Evolutionary conservation across 75 land plant species (phyloP).

Genomic region (Cunninghamia lanceolata): DNA sequence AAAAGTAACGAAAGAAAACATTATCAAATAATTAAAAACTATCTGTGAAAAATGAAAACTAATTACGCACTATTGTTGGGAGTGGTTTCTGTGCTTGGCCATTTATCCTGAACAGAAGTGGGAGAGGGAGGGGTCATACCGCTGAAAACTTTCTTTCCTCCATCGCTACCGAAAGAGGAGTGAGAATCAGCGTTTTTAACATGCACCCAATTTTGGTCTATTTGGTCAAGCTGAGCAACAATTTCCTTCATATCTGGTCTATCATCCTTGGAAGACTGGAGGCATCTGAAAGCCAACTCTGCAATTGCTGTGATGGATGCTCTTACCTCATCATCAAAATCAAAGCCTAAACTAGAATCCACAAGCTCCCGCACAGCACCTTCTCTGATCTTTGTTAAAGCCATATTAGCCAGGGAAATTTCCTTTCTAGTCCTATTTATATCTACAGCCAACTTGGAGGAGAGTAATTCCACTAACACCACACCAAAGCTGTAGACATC

Average conservation of each 20-base stretch:
- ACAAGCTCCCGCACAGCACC: constrained; percentile 25
- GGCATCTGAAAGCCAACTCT: constrained; percentile 34
- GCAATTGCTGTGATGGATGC: constrained; percentile 10
- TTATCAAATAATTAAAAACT: not conserved
- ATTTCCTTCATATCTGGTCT: constrained; percentile 26
- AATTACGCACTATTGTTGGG: constrained; percentile 16
- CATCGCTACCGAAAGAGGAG: not conserved
- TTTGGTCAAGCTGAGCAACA: constrained; percentile 21
- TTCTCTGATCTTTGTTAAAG: constrained; percentile 6
- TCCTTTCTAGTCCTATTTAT: constrained; percentile 14
- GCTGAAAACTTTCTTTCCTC: not conserved
- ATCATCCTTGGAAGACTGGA: constrained; percentile 24
- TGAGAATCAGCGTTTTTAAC: not conserved
- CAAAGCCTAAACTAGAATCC: constrained; percentile 18
- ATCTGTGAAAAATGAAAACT: not conserved
- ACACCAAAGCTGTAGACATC: constrained; percentile 45
- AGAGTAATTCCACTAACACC: constrained; percentile 33
- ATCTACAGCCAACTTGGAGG: constrained; percentile 26
- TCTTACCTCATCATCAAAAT: not conserved
- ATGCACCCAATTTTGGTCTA: not conserved
- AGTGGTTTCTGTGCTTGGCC: constrained; percentile 29
- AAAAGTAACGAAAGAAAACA: not conserved
- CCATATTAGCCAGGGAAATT: constrained; percentile 17
- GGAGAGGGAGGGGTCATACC: constrained; percentile 31
- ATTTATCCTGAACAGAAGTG: constrained; percentile 29